Conservation (phyloP, 2,329 filamentous ascomycete species). For the Neonectria coccinea region DNA sequence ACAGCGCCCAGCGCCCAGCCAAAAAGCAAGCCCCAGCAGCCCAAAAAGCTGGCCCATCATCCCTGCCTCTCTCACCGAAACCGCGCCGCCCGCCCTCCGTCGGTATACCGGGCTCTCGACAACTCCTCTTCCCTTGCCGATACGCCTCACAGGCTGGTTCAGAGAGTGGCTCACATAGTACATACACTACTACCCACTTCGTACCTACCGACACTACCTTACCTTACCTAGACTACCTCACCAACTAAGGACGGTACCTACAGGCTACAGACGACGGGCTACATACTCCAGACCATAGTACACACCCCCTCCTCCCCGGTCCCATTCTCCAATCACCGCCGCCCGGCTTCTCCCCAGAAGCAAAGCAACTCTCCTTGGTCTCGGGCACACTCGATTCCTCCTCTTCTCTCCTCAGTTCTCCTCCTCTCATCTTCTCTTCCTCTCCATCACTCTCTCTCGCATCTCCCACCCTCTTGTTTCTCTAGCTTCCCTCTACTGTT, state of each 20-base stretch:
- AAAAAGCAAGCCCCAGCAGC: slow-evolving; percentile 17
- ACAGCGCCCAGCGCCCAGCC: neutral
- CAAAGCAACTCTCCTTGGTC: slow-evolving; percentile 28
- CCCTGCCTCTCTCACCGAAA: slow-evolving; percentile 46
- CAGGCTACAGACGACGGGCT: neutral
- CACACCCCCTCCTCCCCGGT: slow-evolving; percentile 32
- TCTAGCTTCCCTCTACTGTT: slow-evolving; percentile 30
- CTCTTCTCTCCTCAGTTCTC: slow-evolving; percentile 13
- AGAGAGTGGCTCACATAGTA: slow-evolving; percentile 17
- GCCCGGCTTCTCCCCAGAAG: slow-evolving; percentile 41
- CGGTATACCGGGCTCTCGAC: slow-evolving; percentile 31
- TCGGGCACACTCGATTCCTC: slow-evolving; percentile 5
- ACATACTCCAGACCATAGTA: neutral
- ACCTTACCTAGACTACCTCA: neutral
- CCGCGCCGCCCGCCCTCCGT: slow-evolving; percentile 27
- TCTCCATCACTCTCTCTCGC: slow-evolving; percentile 3
- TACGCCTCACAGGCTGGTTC: neutral
- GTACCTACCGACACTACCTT: slow-evolving; percentile 8
- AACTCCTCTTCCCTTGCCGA: neutral
- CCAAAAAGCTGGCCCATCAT: slow-evolving; percentile 41
- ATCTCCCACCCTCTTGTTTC: slow-evolving; percentile 17
- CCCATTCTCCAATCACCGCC: slow-evolving; percentile 46
- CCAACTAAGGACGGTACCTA: slow-evolving; percentile 2
- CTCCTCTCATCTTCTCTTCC: slow-evolving; percentile 9
- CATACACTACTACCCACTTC: slow-evolving; percentile 10